Evolutionary conservation across 2,329 filamentous ascomycete species (phyloP), one percentile per base, ranked within the genome.

Genomic region (Ophiostoma himal-ulmi): DNA sequence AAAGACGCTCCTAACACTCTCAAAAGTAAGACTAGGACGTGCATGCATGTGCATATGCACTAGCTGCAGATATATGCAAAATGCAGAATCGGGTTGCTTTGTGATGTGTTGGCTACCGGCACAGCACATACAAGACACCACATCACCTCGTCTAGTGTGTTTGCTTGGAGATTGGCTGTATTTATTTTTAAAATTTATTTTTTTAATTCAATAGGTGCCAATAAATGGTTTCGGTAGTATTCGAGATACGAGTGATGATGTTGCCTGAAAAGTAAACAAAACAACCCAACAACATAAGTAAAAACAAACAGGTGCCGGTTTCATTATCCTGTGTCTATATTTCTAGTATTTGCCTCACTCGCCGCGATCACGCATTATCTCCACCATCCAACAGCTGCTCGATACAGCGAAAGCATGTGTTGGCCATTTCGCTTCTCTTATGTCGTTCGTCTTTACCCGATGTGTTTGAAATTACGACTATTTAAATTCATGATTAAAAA

Each of bases 81-180:
- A 57, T 57, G 22, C 52, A 57, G 52, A 57, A 57, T 57, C 52
- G 52, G 52, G 52, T 26, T 57, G 52, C 22, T 10, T 26, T 57
- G n/a, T 57, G 52, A 57, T 57, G 52, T 26, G 52, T 26, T 57
- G 52, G 52, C 52, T 57, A 57, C n/a, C 52, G 22, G 52, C 52
- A 57, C 22, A 57, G 52, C 52, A 57, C n/a, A 30, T 30, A 2
- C 30, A 30, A 30, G 30, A 57, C 22, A 57, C n/a, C 52, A 57
- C n/a, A 22, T 17, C 52, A 26, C n/a, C 52, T 48, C 44, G 14
- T 30, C 30, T n/a, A 39, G 44, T 48, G 3, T 17, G 11, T 30
- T 30, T 30, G 30, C 30, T 30, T 30, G 30, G 30, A 30, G 30
- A 30, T 30, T 30, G 30, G 30, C 30, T 30, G 30, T 30, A 30